Evolutionary conservation across 2,329 filamentous ascomycete species (phyloP), one percentile per base, ranked within the genome.

Genomic region (Aspergillus nomiae): DNA sequence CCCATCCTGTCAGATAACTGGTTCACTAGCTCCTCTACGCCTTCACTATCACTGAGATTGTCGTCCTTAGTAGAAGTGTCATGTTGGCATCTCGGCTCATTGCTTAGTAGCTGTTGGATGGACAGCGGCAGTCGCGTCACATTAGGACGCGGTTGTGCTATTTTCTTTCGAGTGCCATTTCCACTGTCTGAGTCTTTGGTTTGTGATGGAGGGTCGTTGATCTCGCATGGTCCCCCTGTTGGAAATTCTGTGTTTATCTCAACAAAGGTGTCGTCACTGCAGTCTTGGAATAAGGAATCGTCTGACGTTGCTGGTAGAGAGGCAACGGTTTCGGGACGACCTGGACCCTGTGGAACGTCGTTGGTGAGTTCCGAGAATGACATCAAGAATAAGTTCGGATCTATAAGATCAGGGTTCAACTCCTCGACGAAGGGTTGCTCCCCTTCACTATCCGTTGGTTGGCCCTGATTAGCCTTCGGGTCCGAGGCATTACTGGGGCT

Each of bases 251-350:
- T 24, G 11, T 14, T 46, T 14, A 24, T 46, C 21, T 46, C n/a
- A 24, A 46, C 43, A 46, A 46, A 46, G n/a, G 21, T 28, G 7
- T 50, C 24, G 0, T 50, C 46, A 26, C 24, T 50, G 1, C 46
- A 26, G 21, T n/a, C 21, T 28, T 16, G 24, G 5, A 28, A 16
- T 10, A 26, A 1, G 19, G 46, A 50, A 16, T 50, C 46, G 12
- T 28, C 46, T 16, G 46, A 50, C 21, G 24, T 12, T 19, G 1
- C 12, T 30, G 24, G 46, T 24, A 26, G 7, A 28, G 46, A 28
- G 14, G 24, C 1, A 4, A 5, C 14, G 4, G 2, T 4, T 10
- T 28, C 21, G 0, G 24, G 8, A 14, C 28, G 21, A 1, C 4
- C 4, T 28, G 5, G 12, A 50, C 10, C 14, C 0, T 26, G 24